Base-by-base conservation (phyloP, 345 rosid species). In the Firmiana major region DNA sequence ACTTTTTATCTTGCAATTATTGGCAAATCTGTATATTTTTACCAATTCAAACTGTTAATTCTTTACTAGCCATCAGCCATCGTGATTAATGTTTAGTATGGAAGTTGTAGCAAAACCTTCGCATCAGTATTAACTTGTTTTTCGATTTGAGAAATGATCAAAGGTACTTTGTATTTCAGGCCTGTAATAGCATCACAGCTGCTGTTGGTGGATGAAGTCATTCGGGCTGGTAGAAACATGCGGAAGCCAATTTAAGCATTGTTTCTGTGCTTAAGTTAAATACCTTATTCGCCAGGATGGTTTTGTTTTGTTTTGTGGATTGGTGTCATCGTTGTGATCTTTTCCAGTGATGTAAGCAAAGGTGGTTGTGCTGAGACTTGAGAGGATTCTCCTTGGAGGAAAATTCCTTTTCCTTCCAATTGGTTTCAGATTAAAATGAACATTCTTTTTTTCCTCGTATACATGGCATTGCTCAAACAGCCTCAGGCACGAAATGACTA, bases 211-310 rank as follows among this genome's bases (percentile, higher is more conserved):
- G 98, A 94, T 81, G 97, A 94, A 87, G 98, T 94, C 59, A 94
- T 94, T 58, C 92, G 98, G 4, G 98, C 97, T 63, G 97, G 98
- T 46, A 92, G 97, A 34, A 94, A 94, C 79, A 94, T 94, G 98
- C 84, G 97, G 86, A 94, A 94, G 88, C 98, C 98, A 78, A 89
- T 68, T 81, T 94, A 88, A 51, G 31, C 43, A 13, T n/a, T n/a
- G 12, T 36, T 67, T 15, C 7, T 46, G 6, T 40, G 48, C 71
- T 19, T 40, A 4, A 13, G 16, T 66, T 2, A 57, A 16, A 3
- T 42, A 3, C 31, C 0, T 66, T 42, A 40, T 42, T 57, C 4
- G 62, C 28, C 13, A 3, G 62, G 62, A 12, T 8, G 22, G n/a
- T 55, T 19, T n/a, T 55, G 26, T 19, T 40, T 40, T 55, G 26